Base-by-base conservation (phyloP, 495 filamentous ascomycete species). In the Talaromyces wortmannii region DNA sequence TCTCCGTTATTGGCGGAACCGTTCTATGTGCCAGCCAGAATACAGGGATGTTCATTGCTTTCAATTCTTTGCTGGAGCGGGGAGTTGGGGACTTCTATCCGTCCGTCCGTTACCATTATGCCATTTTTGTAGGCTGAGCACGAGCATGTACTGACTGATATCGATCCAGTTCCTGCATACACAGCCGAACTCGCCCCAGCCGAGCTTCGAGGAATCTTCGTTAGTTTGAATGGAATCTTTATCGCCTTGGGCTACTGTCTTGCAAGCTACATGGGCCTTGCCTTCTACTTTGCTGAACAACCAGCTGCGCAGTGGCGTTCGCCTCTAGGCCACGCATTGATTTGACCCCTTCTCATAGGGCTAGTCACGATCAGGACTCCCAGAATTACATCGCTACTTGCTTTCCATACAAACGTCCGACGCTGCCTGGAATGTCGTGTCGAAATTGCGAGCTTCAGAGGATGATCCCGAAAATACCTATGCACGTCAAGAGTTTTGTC, bases 351-450 rank as follows among this genome's bases (percentile, higher is more conserved):
- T 6, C 33, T 36, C 12, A 36, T 36, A 36, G n/a, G n/a, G n/a
- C 33, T 36, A 6, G 6, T 36, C 33, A 36, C 12, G 33, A 36
- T 12, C 33, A 12, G 6, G 6, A 6, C 33, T 57, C 17, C 55
- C 55, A n/a, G 48, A 57, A 43, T 57, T 48, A 12, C 55, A 47
- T n/a, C 49, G 55, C 6, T 57, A 30, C 30, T 11, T 57, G 18
- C 10, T 47, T 17, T 45, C 42, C 2, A 29, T 36, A 11, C 48
- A 53, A 47, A 47, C 44, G 2, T 12, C 31, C 3, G 55, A 57
- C 18, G 48, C 51, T 8, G 55, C 55, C 0, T 45, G 49, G 40
- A 23, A 47, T 4, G 44, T 53, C 11, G 18, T 57, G 11, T 18
- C 29, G 31, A 43, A 33, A 29, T 15, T 57, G 13, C 55, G 52